Evolutionary conservation across 345 rosid genomes (phyloP).

Genomic region (Syzygium aromaticum): DNA sequence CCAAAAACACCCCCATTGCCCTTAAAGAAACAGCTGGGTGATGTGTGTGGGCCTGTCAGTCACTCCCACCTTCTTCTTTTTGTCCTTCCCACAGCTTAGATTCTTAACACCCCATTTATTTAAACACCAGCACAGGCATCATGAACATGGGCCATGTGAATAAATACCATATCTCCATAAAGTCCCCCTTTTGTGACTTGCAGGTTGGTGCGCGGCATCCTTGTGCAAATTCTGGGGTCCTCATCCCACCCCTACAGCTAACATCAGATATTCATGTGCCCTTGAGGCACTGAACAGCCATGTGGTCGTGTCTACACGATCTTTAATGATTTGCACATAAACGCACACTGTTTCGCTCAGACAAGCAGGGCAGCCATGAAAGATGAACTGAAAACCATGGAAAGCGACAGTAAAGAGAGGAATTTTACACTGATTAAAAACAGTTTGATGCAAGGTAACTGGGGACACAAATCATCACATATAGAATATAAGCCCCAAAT

Average conservation of each 20-base stretch:
- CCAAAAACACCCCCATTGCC: background rate
- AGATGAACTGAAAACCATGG: background rate
- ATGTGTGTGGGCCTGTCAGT: background rate
- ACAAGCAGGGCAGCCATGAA: background rate
- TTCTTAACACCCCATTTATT: constrained; percentile 10
- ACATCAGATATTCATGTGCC: background rate
- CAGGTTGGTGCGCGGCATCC: constrained; percentile 7
- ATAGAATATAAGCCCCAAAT: background rate
- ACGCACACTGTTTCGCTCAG: background rate
- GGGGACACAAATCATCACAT: background rate
- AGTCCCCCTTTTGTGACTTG: background rate
- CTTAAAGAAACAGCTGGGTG: background rate
- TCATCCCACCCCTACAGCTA: constrained; percentile 1
- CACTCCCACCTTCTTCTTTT: background rate
- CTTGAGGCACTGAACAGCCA: background rate
- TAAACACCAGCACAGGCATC: constrained; percentile 6
- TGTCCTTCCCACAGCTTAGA: background rate
- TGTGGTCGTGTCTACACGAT: background rate
- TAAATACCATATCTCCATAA: constrained; percentile 7
- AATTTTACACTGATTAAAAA: too few relatives aligned
- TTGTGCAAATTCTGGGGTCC: constrained; percentile 9
- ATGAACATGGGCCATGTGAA: constrained; percentile 12
- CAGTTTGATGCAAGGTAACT: background rate
- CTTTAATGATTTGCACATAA: background rate
- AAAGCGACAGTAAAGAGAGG: background rate